Conservation (phyloP, 345 rosid species). For the Eucalyptus sp. region DNA sequence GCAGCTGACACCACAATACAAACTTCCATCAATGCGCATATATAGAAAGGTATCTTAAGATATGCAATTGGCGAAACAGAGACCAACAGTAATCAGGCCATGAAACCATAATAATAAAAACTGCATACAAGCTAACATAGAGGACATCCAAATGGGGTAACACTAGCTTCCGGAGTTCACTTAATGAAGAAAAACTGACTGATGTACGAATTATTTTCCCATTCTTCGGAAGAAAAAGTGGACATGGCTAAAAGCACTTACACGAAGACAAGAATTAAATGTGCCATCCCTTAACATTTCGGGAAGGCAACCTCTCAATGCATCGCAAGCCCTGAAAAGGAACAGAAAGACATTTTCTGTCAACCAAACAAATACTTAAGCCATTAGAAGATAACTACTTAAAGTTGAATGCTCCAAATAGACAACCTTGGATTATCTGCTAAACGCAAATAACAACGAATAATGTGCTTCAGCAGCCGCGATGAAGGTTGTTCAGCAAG, state of each 20-base stretch:
- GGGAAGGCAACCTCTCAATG: slow-evolving; percentile 79
- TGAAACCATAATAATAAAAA: neutral
- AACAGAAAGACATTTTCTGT: neutral
- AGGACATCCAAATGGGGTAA: neutral
- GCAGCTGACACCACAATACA: neutral
- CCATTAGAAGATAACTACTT: neutral
- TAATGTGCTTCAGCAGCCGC: slow-evolving; percentile 80
- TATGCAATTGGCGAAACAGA: neutral
- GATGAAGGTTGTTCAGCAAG: slow-evolving; percentile 93
- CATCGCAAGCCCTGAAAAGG: slow-evolving; percentile 79
- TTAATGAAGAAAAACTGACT: neutral
- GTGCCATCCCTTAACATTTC: slow-evolving; percentile 84
- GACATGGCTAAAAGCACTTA: slow-evolving; percentile 21
- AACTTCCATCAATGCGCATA: neutral
- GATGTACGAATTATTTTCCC: neutral
- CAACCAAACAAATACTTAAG: neutral
- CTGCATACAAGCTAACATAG: neutral
- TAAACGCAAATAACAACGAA: slow-evolving; percentile 84
- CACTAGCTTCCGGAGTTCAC: neutral
- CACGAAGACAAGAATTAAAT: slow-evolving; percentile 73
- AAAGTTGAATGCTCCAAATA: neutral
- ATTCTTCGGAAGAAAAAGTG: neutral
- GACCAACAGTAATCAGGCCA: neutral
- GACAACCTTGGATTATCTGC: slow-evolving; percentile 88
- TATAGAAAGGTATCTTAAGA: neutral